Conservation (phyloP, 345 rosid species). For the Aquilaria malaccensis region DNA sequence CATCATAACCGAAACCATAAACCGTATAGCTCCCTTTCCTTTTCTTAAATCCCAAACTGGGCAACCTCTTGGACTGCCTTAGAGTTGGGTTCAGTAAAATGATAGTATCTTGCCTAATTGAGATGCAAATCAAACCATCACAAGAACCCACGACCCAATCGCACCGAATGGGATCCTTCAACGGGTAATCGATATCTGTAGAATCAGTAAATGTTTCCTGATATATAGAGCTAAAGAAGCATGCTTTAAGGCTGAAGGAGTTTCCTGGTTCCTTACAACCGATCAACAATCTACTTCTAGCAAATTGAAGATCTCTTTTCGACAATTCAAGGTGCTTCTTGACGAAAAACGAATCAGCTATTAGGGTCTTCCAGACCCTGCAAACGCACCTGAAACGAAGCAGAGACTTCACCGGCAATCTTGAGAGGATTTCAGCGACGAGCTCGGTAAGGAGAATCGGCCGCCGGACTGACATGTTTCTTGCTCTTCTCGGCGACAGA, state of each 20-base stretch:
- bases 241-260: background rate
- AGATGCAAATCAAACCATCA: conserved; percentile 11
- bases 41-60: conserved; percentile 12
- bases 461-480: too few relatives aligned
- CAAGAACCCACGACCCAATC: conserved; percentile 11
- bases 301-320: conserved; percentile 1
- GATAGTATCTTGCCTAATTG: conserved; percentile 1
- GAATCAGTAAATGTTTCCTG: background rate
- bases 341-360: conserved; percentile 4
- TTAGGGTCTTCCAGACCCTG: conserved; percentile 4
- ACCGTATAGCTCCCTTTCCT: conserved; percentile 3
- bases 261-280: background rate
- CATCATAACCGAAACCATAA: conserved; percentile 12
- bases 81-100: conserved; percentile 6
- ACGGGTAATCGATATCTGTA: background rate
- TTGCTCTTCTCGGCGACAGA: too few relatives aligned
- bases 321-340: conserved; percentile 5
- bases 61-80: background rate
- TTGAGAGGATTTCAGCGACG: conserved; percentile 2
- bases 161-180: background rate
- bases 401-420: conserved; percentile 6
- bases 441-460: background rate
- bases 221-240: background rate
- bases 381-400: conserved; percentile 13
- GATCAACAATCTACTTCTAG: background rate